phyloP scores from a whole-genome alignment of 2,329 filamentous ascomycete species.

The Diaporthe eres region DNA sequence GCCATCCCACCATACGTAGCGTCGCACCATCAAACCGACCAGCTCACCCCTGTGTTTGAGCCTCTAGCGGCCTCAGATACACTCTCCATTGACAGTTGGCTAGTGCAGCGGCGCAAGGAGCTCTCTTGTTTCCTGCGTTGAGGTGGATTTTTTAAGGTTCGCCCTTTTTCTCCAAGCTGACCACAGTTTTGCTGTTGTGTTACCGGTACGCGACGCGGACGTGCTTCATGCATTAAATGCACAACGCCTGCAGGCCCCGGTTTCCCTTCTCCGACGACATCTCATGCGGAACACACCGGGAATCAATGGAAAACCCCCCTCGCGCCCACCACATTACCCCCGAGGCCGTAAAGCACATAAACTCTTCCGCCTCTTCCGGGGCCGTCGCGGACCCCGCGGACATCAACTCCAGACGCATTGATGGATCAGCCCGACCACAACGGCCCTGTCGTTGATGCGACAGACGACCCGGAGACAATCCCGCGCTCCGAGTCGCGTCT shows the following conservation, averaged over 20 bases:
- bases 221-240: slow-evolving; percentile 24
- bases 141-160: slow-evolving; percentile 6
- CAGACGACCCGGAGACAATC: background rate
- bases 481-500: slow-evolving; percentile 30
- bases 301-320: slow-evolving; percentile 22
- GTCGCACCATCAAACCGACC: slow-evolving; percentile 36
- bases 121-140: slow-evolving; percentile 3
- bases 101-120: slow-evolving; percentile 1
- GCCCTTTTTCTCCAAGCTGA: background rate
- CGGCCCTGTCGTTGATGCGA: background rate
- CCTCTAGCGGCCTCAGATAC: slow-evolving; percentile 24
- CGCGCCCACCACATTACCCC: background rate
- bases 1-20: slow-evolving; percentile 34
- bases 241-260: background rate
- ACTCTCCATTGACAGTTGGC: slow-evolving; percentile 17
- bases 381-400: slow-evolving; percentile 1
- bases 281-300: slow-evolving; percentile 8
- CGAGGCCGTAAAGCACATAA: background rate
- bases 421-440: slow-evolving; percentile 16
- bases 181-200: background rate
- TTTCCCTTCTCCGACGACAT: slow-evolving; percentile 15
- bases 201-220: slow-evolving; percentile 12
- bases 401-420: background rate
- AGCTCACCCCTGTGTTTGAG: slow-evolving; percentile 40
- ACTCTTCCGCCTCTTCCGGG: slow-evolving; percentile 6